Evolutionary conservation across 495 filamentous ascomycete species (phyloP), one percentile per base, ranked within the genome.

Genomic region (Penicillium goetzii): DNA sequence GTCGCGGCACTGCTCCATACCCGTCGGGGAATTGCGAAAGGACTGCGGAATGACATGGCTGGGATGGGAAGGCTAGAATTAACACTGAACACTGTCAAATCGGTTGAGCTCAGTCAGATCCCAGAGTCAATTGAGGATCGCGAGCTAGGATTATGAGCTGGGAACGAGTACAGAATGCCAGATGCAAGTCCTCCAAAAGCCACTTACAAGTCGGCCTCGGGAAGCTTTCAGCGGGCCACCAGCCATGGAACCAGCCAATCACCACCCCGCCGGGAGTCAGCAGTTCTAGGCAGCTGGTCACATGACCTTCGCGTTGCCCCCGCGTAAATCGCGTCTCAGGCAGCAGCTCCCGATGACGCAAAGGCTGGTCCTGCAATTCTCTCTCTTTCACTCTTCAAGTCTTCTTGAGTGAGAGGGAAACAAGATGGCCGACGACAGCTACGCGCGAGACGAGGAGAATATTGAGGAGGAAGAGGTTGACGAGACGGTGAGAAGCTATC

Each of bases 381-480:
- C 28, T 50, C 15, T 36, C 9, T 49, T 38, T 21, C 36, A 21
- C 19, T 40, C 54, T 21, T 43, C 8, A 34, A 45, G 10, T 17
- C 15, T 6, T 9, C 36, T 11, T 15, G 43, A 36, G 14, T 34
- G 17, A 51, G 14, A 30, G 19, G 19, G 21, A 49, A 49, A 0
- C 21, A 75, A 36, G 2, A 84, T 84, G 83, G 76, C 78, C 14
- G 81, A 82, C 8, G 75, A 79, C 7, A 74, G 72, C 19, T 71
- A 72, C 52, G 56, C 72, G 28, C 76, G 73, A 14, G 80, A 80
- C 54, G 82, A 83, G 14, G 83, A 86, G 1, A 81, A 81, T 23
- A 78, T 80, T 19, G 88, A 91, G 56, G 88, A 90, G 23, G 89
- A 88, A 32, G 86, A 92, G 70, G 70, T 89, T 25, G 91, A 92